Percentiles rank a stretch among this genome's conserved stretches.
Evolutionary conservation across 208 protist genomes (phyloP).

Genomic region (Spongospora subterranea): DNA sequence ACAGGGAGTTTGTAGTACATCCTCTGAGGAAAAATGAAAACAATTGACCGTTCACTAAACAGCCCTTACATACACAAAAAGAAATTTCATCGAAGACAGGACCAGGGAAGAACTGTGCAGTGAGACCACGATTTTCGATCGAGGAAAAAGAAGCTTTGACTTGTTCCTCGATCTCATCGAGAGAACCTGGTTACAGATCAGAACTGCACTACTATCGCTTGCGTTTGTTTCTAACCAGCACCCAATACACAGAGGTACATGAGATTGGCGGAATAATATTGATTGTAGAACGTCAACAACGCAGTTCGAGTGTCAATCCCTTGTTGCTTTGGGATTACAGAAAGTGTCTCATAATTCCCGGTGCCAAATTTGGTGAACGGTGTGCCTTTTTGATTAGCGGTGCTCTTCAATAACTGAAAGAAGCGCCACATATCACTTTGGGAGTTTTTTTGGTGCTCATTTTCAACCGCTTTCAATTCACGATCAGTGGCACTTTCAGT

Average conservation of each 20-base stretch:
- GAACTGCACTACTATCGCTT: not conserved
- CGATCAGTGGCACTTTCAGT: conserved; percentile 78
- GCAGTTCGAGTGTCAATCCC: conserved; percentile 52
- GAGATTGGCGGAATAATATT: conserved; percentile 69
- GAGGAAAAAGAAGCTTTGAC: conserved; percentile 42
- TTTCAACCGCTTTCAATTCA: conserved; percentile 89
- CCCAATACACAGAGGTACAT: conserved; percentile 68
- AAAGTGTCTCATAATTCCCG: conserved; percentile 67
- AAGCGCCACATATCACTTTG: conserved; percentile 70
- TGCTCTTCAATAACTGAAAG: conserved; percentile 66
- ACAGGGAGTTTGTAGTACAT: conserved; percentile 26
- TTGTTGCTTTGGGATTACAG: not conserved
- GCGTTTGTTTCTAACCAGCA: not conserved
- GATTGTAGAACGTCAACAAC: conserved; percentile 60
- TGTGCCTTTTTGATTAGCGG: conserved; percentile 63
- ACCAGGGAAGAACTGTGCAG: not conserved
- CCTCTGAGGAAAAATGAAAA: not conserved
- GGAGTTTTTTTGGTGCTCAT: conserved; percentile 88
- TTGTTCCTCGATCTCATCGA: conserved; percentile 63
- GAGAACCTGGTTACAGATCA: conserved; percentile 50
- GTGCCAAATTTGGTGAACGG: conserved; percentile 73
- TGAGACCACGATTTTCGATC: conserved; percentile 50
- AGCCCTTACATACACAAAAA: not conserved
- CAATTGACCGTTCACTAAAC: not conserved
- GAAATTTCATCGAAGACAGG: conserved; percentile 3